Percentiles rank a stretch among this genome's conserved stretches.
phyloP scores from a whole-genome alignment of 306 rosid species.

The Medicago arabica region DNA sequence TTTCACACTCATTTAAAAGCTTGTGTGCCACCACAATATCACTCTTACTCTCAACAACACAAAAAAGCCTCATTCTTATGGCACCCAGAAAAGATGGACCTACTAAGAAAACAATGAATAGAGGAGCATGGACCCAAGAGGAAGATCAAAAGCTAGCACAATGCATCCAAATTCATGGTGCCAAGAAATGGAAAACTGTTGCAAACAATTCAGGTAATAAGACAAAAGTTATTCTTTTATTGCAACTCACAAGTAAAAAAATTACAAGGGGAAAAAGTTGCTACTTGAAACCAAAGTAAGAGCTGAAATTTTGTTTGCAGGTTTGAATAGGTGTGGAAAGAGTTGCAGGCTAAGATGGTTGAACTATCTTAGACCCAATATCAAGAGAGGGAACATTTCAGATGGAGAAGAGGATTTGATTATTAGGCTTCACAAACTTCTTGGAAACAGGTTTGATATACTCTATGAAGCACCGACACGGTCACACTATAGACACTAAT shows the following conservation, averaged over 20 bases:
- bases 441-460: constrained; percentile 55
- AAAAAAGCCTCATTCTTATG: constrained; percentile 36
- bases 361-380: constrained; percentile 72
- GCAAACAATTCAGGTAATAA: constrained; percentile 56
- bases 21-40: not conserved
- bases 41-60: not conserved
- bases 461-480: not conserved
- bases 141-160: constrained; percentile 63
- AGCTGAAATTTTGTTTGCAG: constrained; percentile 29
- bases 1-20: not conserved
- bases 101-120: constrained; percentile 46
- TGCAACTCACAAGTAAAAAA: not conserved
- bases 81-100: constrained; percentile 51
- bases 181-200: constrained; percentile 63
- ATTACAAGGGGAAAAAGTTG: not conserved
- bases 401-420: constrained; percentile 63
- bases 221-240: not conserved
- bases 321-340: constrained; percentile 61
- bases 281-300: not conserved
- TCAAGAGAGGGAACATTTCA: constrained; percentile 77
- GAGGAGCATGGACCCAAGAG: constrained; percentile 70
- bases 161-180: constrained; percentile 62
- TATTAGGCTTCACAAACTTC: constrained; percentile 61
- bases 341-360: constrained; percentile 78
- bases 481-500: not conserved